A percentile compares a stretch with the other conserved stretches of the same genome.
Evolutionary conservation across 495 filamentous ascomycete species (phyloP).

Genomic region (Venustampulla echinocandica): DNA sequence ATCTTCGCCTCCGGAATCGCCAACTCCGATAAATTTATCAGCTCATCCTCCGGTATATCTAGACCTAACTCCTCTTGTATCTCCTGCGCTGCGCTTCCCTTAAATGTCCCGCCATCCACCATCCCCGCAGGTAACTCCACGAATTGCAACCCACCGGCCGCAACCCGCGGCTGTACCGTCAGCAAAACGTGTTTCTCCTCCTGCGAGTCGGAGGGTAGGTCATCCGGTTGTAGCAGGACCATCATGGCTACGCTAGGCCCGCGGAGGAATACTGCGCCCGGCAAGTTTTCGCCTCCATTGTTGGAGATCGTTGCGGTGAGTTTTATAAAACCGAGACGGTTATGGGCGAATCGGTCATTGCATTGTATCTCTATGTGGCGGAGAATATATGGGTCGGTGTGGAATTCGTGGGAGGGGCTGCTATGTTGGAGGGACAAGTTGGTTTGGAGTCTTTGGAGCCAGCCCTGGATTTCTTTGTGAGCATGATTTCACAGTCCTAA

Average conservation of each 20-base stretch:
- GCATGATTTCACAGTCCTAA: too few species aligned
- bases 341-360: constrained; percentile 62
- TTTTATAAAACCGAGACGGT: constrained; percentile 81
- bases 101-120: constrained; percentile 76
- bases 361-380: constrained; percentile 63
- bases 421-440: constrained; percentile 53
- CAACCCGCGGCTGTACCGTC: constrained; percentile 75
- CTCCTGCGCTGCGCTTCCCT: constrained; percentile 70
- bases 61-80: constrained; percentile 68
- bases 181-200: constrained; percentile 62
- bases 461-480: too few species aligned
- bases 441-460: constrained; percentile 58
- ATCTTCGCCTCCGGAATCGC: constrained; percentile 29
- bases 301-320: constrained; percentile 60
- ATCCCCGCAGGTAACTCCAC: constrained; percentile 83
- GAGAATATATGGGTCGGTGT: constrained; percentile 60
- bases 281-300: constrained; percentile 52
- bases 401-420: constrained; percentile 56
- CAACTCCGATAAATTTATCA: constrained; percentile 64
- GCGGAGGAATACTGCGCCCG: constrained; percentile 70
- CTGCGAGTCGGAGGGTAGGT: constrained; percentile 35
- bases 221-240: constrained; percentile 67
- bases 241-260: constrained; percentile 79
- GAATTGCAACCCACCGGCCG: constrained; percentile 67
- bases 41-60: constrained; percentile 40